A percentile compares a stretch with the other conserved stretches of the same genome.
These are phyloP conservation scores for Petunia axillaris DNA, from an alignment of 257 asterid species.

Conservation along the genomic window DNA sequence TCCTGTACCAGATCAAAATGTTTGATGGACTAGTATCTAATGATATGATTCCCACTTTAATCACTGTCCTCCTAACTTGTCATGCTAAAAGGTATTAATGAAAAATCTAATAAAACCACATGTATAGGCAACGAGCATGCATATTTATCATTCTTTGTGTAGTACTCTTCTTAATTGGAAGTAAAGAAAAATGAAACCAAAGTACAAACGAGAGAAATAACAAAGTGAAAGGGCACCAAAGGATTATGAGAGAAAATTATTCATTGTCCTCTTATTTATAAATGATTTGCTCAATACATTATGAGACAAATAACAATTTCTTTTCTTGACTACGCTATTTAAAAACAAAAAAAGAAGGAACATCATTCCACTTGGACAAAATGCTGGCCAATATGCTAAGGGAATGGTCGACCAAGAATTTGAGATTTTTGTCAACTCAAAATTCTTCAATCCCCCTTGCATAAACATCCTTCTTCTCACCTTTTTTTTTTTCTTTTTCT, in stretches of 20 bases:
- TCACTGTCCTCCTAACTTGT: too few species aligned
- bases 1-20: too few species aligned
- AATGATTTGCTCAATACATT: neutral
- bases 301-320: neutral
- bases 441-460: slow-evolving; percentile 6
- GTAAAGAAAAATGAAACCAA: neutral
- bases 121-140: too few species aligned
- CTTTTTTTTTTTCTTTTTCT: neutral
- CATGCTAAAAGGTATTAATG: too few species aligned
- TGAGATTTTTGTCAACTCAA: too few species aligned
- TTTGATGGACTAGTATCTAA: too few species aligned
- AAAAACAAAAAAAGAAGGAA: neutral
- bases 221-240: neutral
- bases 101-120: too few species aligned
- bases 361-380: neutral
- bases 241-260: neutral
- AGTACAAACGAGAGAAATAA: neutral
- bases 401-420: too few species aligned
- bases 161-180: neutral
- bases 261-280: slow-evolving; percentile 17
- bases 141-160: neutral
- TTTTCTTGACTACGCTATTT: neutral
- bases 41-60: too few species aligned
- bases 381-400: neutral
- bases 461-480: neutral